Evolutionary conservation across 139 green algal genomes (phyloP).

Genomic region (Chlamydomonas incerta): DNA sequence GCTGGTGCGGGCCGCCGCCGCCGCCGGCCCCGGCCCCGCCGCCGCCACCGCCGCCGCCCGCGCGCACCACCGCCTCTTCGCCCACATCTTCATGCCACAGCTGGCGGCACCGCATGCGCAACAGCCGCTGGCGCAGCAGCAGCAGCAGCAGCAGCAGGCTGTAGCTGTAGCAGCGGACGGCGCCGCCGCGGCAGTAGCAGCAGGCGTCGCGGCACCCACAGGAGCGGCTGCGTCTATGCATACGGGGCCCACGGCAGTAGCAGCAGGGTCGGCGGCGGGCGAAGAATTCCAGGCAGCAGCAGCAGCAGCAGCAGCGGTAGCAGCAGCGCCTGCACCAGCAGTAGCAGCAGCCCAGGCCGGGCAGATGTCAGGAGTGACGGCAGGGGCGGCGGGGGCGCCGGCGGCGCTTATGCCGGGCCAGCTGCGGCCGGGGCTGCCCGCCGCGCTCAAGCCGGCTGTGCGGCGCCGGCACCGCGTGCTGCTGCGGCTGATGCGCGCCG

Average conservation of each 20-base stretch:
- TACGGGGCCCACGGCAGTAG: no score
- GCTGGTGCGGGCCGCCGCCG: constrained; percentile 23
- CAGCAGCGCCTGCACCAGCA: not conserved
- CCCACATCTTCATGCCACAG: constrained; percentile 13
- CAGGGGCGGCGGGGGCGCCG: not conserved
- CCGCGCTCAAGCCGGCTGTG: not conserved
- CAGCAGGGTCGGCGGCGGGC: not conserved
- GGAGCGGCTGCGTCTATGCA: not conserved
- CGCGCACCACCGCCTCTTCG: constrained; percentile 22
- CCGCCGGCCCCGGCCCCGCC: no score
- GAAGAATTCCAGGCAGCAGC: not conserved
- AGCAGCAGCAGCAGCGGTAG: not conserved
- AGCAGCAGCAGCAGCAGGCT: constrained; percentile 41
- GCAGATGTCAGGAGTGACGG: no score
- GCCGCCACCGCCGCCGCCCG: no score
- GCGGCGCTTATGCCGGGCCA: not conserved
- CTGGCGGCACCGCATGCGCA: not conserved
- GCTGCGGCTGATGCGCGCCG: constrained; percentile 10
- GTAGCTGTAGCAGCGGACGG: not conserved
- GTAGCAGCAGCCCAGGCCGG: no score
- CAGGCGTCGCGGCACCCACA: not conserved
- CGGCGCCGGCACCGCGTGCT: not conserved
- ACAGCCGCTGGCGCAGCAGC: not conserved
- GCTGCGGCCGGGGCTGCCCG: constrained; percentile 23
- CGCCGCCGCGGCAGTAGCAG: not conserved